phyloP scores from a whole-genome alignment of 352 stramenopile genomes.

The Phytophthora pini region DNA sequence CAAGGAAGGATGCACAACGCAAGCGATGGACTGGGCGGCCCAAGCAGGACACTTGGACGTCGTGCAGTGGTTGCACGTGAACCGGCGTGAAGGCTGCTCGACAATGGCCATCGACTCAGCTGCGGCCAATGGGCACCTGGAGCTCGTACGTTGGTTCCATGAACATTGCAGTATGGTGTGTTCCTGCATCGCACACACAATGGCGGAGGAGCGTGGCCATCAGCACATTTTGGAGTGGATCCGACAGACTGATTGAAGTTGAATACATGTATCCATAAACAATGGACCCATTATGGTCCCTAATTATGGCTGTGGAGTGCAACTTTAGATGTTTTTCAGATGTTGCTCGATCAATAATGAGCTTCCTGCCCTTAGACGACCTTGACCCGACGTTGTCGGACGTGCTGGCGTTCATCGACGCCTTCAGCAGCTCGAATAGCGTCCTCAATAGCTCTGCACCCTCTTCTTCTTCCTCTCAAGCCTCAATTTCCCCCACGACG shows the following conservation, averaged over 20 bases:
- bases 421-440: constrained; percentile 8
- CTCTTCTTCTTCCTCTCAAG: neutral
- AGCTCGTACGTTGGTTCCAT: constrained; percentile 30
- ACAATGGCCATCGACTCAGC: constrained; percentile 29
- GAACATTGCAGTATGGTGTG: constrained; percentile 27
- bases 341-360: constrained; percentile 8
- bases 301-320: too few species aligned
- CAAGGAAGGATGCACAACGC: constrained; percentile 29
- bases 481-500: neutral
- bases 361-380: constrained; percentile 24
- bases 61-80: constrained; percentile 30
- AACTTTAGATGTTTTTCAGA: neutral
- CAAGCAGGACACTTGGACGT: constrained; percentile 26
- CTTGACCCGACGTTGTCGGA: constrained; percentile 21
- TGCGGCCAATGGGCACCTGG: constrained; percentile 24
- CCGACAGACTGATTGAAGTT: constrained; percentile 3
- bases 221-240: constrained; percentile 35
- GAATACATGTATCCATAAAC: too few species aligned
- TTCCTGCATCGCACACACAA: constrained; percentile 17
- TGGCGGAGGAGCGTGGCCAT: constrained; percentile 23
- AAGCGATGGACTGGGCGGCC: constrained; percentile 37
- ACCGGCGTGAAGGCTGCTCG: constrained; percentile 27
- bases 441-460: constrained; percentile 1
- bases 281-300: too few species aligned
- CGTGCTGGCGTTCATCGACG: constrained; percentile 28